Evolutionary conservation across 1,284 basidiomycete genomes (phyloP).

Genomic region (Inonotus hispidus): DNA sequence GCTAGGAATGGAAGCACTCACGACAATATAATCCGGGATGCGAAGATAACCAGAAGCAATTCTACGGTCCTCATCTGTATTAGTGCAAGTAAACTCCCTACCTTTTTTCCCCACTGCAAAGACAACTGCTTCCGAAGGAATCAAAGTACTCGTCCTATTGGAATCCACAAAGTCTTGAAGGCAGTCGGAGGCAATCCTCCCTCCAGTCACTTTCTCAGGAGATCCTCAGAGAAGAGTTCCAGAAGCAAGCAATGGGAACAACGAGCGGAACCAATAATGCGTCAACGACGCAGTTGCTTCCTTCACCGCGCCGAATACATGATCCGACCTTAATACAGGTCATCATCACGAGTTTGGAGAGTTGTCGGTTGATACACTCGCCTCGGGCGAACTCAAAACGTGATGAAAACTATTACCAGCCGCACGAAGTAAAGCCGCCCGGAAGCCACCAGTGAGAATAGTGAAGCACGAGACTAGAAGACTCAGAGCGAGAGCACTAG

Average conservation of each 20-base stretch:
- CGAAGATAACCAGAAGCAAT: neutral
- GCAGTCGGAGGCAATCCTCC: neutral
- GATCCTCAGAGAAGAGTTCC: neutral
- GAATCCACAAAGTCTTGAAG: neutral
- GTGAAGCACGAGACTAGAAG: neutral
- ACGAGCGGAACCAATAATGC: neutral
- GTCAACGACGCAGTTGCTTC: neutral
- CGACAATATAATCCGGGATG: neutral
- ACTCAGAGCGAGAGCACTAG: neutral
- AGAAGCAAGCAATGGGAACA: neutral
- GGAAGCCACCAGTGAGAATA: no score
- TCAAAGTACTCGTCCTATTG: neutral
- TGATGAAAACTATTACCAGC: no score
- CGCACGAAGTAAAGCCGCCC: no score
- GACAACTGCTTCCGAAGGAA: constrained; percentile 1
- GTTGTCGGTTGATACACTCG: no score
- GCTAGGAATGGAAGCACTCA: no score
- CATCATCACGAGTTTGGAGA: no score
- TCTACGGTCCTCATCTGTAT: neutral
- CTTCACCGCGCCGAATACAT: no score
- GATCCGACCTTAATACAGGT: no score
- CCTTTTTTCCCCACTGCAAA: neutral
- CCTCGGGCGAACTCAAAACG: no score
- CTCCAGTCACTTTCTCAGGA: neutral
- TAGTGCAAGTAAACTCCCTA: neutral